A percentile compares a stretch with the other conserved stretches of the same genome.
Evolutionary conservation across 768 basidiomycete species (phyloP).

Genomic region (Xerocomus spinulosus): DNA sequence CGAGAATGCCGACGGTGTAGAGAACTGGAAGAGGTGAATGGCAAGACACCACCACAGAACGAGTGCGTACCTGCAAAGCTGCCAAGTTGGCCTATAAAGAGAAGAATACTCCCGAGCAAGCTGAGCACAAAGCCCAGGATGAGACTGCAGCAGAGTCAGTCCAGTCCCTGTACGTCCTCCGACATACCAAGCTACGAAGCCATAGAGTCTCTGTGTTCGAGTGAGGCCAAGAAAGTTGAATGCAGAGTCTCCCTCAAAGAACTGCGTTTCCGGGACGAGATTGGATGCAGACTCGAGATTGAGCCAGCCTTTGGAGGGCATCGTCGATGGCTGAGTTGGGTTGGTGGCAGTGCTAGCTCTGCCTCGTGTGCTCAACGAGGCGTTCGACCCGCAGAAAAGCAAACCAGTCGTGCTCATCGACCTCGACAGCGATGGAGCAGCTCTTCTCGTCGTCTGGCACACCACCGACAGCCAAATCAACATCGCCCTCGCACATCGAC

Average conservation of each 20-base stretch:
- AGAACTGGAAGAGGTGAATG: slow-evolving; percentile 47
- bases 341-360: not conserved
- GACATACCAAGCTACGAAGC: slow-evolving; percentile 86
- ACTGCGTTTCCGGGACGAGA: slow-evolving; percentile 69
- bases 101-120: slow-evolving; percentile 69
- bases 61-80: slow-evolving; percentile 68
- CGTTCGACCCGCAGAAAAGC: not conserved
- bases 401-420: not conserved
- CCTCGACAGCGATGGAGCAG: not conserved
- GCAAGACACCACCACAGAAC: not conserved
- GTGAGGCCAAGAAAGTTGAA: slow-evolving; percentile 78
- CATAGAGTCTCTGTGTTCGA: slow-evolving; percentile 77
- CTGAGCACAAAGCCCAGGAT: slow-evolving; percentile 74
- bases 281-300: slow-evolving; percentile 69
- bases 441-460: not conserved
- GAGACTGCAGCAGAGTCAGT: slow-evolving; percentile 60
- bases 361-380: slow-evolving; percentile 32
- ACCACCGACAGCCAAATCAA: not conserved
- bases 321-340: slow-evolving; percentile 14
- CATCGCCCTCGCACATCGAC: slow-evolving; percentile 59
- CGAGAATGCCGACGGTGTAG: slow-evolving; percentile 75
- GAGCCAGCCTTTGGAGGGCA: slow-evolving; percentile 74
- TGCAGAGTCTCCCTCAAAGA: slow-evolving; percentile 87
- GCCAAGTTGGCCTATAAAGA: slow-evolving; percentile 65
- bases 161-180: too few relatives aligned